Conservation (phyloP, 1,139 yeast species). For the Lipomyces yarrowii region DNA sequence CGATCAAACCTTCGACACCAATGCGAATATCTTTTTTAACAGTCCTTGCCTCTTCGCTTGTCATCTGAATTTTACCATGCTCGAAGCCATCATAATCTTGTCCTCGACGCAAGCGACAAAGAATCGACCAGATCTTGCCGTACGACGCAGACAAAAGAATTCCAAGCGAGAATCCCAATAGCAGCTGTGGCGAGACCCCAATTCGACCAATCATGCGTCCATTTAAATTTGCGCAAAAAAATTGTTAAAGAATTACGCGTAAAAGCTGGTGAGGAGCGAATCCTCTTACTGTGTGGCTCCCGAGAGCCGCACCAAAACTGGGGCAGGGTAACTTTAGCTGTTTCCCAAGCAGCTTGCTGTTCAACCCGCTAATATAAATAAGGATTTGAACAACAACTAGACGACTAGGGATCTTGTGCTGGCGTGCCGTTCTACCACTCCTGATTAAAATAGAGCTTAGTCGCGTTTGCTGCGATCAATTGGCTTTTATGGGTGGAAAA, state of each 20-base stretch:
- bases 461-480: neutral
- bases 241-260: neutral
- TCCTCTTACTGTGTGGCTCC: too few relatives aligned
- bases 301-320: neutral
- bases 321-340: neutral
- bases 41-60: neutral
- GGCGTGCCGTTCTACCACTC: neutral
- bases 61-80: neutral
- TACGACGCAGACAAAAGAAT: neutral
- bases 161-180: neutral
- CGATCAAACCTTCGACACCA: slow-evolving; percentile 69
- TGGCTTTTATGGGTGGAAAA: neutral
- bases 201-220: neutral
- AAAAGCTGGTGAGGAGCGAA: too few relatives aligned
- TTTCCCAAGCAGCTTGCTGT: too few relatives aligned
- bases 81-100: neutral
- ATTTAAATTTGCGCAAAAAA: neutral
- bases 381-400: neutral
- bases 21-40: slow-evolving; percentile 20
- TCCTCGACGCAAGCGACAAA: neutral
- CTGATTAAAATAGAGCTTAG: neutral
- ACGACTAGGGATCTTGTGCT: neutral
- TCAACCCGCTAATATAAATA: too few relatives aligned
- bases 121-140: neutral
- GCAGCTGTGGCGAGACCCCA: neutral